Conservation (phyloP, 2,329 filamentous ascomycete genomes). For the Macrophomina tecta region DNA sequence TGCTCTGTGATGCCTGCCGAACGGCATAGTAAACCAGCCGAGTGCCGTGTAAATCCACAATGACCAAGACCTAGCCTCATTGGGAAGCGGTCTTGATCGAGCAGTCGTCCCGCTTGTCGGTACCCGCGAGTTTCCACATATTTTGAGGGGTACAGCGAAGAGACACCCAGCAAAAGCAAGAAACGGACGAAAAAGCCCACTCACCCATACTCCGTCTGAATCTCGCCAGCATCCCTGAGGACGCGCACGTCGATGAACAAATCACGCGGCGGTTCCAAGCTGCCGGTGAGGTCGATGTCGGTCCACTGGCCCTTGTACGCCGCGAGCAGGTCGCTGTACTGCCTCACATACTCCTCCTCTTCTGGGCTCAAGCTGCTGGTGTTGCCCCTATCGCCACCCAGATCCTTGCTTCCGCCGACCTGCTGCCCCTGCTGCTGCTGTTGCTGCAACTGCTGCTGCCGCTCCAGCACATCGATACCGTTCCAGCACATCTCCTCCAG, state of each 20-base stretch:
- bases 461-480: constrained; percentile 81
- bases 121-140: constrained; percentile 8
- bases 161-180: constrained; percentile 3
- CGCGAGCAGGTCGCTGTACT: constrained; percentile 90
- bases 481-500: constrained; percentile 94
- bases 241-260: constrained; percentile 97
- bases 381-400: constrained; percentile 56
- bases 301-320: constrained; percentile 99
- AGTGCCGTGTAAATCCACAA: not conserved
- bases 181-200: constrained; percentile 40
- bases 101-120: not conserved
- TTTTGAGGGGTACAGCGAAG: constrained; percentile 26
- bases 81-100: not conserved
- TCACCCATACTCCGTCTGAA: constrained; percentile 98
- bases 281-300: constrained; percentile 93
- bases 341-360: constrained; percentile 77
- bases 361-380: constrained; percentile 87
- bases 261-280: constrained; percentile 90
- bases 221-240: constrained; percentile 94
- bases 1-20: not conserved
- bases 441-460: constrained; percentile 62
- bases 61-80: not conserved
- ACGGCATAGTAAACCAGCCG: not conserved
- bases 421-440: constrained; percentile 44
- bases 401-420: constrained; percentile 37